Conservation (phyloP, 2,329 filamentous ascomycete species). For the Diaporthe nobilis region DNA sequence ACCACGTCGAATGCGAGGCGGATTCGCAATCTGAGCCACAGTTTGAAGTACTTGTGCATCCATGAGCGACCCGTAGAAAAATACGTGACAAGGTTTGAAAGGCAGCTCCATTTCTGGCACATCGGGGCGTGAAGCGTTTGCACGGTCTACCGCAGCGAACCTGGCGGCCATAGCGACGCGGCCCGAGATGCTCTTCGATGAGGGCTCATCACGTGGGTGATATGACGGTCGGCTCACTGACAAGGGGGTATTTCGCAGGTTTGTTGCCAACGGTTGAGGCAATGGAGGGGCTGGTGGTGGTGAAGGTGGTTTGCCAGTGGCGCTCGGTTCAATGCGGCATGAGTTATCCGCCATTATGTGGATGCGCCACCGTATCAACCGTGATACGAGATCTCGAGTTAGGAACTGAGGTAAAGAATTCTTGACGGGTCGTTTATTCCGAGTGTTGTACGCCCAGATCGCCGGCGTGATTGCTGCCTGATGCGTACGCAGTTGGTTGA, state of each 20-base stretch:
- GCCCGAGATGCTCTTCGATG: not conserved
- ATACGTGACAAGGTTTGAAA: not conserved
- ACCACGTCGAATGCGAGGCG: not conserved
- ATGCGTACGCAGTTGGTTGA: not conserved
- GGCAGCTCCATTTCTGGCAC: not conserved
- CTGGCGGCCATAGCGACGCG: not conserved
- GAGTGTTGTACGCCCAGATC: not conserved
- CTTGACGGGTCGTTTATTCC: not conserved
- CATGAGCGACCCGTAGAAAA: slow-evolving; percentile 14
- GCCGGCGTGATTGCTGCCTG: not conserved
- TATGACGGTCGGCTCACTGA: not conserved
- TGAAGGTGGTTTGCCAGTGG: not conserved
- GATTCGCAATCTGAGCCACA: not conserved
- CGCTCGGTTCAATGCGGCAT: no score
- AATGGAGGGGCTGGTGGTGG: not conserved
- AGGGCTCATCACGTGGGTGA: not conserved
- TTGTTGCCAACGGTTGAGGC: not conserved
- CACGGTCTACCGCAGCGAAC: not conserved
- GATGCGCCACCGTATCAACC: not conserved
- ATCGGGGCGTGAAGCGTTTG: not conserved
- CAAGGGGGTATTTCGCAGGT: no score
- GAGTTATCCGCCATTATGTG: not conserved
- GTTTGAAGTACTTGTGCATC: not conserved
- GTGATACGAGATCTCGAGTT: not conserved
- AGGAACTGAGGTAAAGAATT: not conserved